Base-by-base conservation (phyloP, 208 protist species). In the Kentomonas sorsogonicus region DNA sequence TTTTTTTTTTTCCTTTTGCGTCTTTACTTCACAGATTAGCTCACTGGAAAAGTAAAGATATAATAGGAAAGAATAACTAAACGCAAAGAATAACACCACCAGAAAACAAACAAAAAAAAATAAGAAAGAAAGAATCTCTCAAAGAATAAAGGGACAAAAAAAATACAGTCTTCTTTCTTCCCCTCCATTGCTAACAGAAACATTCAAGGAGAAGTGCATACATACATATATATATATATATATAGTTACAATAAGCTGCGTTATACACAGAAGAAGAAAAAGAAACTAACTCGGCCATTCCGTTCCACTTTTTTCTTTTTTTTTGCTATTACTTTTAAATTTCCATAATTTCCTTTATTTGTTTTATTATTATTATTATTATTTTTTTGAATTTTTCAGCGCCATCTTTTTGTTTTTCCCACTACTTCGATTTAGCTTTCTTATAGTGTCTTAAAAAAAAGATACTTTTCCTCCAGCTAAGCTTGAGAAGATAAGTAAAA, bases 1-100 rank as follows among this genome's bases (percentile, higher is more conserved):
- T 53, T 46, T 22, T 45, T 47, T 18, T 63, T 54, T 54, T 48
- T 62, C 16, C 22, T 16, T 47, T 54, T 45, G 13, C 45, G 20
- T 30, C 31, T 40, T 57, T 57, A 45, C n/a, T n/a, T n/a, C n/a
- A n/a, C n/a, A n/a, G n/a, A n/a, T n/a, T n/a, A n/a, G n/a, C n/a
- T n/a, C n/a, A n/a, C n/a, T n/a, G n/a, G n/a, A n/a, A n/a, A n/a
- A n/a, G n/a, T n/a, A n/a, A n/a, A n/a, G n/a, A n/a, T n/a, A n/a
- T n/a, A n/a, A n/a, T n/a, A 43, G 25, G 23, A 10, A 43, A 57
- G 23, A 15, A 47, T 20, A 15, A 47, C n/a, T 11, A 36, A 5
- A 15, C 33, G 11, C 11, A 36, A 36, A 36, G 11, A 36, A 36
- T 5, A 15, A 15, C 29, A 52, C 20, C 26, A 18, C 46, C 2